Conservation (phyloP, 495 filamentous ascomycete species). For the Thermothielavioides terrestris region DNA sequence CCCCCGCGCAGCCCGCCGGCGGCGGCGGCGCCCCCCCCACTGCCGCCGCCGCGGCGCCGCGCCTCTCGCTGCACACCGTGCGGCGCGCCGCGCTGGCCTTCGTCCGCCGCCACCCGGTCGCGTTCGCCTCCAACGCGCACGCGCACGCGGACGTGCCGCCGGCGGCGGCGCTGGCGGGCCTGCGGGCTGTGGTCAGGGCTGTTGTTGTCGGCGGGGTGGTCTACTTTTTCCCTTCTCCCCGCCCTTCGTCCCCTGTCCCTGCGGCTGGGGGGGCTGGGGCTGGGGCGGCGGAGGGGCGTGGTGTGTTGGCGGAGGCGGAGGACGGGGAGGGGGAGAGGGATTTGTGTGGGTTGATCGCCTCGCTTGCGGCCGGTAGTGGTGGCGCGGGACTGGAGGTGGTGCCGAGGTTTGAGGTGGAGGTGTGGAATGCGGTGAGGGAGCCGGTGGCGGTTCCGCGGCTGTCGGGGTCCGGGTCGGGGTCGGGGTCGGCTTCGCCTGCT, state of each 20-base stretch:
- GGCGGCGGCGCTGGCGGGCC: not conserved
- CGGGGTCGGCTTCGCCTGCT: not conserved
- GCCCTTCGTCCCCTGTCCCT: too few relatives aligned
- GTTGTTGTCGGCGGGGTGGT: slow-evolving; percentile 18
- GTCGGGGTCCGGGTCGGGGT: not conserved
- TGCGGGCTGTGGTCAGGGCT: slow-evolving; percentile 19
- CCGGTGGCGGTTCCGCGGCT: not conserved
- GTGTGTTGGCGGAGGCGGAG: too few relatives aligned
- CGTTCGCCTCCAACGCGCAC: too few relatives aligned
- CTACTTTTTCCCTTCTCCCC: too few relatives aligned
- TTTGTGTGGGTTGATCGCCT: not conserved
- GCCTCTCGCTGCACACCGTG: slow-evolving; percentile 13
- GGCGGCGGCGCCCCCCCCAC: slow-evolving; percentile 11
- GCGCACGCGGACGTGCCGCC: too few relatives aligned
- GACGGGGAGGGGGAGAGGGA: slow-evolving; percentile 21
- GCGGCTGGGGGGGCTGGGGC: too few relatives aligned
- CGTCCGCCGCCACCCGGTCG: slow-evolving; percentile 12
- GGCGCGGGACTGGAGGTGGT: slow-evolving; percentile 8
- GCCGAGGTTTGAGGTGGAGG: slow-evolving; percentile 28
- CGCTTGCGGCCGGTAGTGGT: not conserved
- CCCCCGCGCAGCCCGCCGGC: too few relatives aligned
- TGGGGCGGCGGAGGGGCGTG: too few relatives aligned
- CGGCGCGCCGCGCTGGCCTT: slow-evolving; percentile 21
- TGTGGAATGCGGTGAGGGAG: slow-evolving; percentile 1
- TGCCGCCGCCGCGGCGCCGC: not conserved